Percentiles rank a stretch among this genome's conserved stretches.
phyloP scores from a whole-genome alignment of 345 rosid species.

The Gossypium raimondii region DNA sequence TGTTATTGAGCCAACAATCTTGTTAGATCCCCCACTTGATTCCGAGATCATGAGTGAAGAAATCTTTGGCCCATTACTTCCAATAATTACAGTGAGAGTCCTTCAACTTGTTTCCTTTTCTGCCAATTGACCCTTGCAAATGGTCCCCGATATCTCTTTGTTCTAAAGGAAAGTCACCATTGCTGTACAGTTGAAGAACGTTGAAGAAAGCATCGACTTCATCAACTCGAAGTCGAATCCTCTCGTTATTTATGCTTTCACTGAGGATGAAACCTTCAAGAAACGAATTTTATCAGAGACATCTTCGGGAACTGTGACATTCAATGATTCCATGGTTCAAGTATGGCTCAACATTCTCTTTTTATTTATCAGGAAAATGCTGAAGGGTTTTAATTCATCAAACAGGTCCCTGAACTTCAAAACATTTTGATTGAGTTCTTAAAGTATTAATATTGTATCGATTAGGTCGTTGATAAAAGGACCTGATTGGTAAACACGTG shows the following conservation, averaged over 20 bases:
- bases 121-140: background rate
- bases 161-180: background rate
- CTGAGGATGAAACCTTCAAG: slow-evolving; percentile 49
- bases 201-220: slow-evolving; percentile 51
- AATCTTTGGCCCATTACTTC: slow-evolving; percentile 69
- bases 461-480: background rate
- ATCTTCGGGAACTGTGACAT: slow-evolving; percentile 69
- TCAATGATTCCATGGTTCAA: slow-evolving; percentile 69
- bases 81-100: slow-evolving; percentile 49
- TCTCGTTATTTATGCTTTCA: slow-evolving; percentile 49
- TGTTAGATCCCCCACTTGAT: slow-evolving; percentile 66
- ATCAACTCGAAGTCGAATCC: slow-evolving; percentile 56
- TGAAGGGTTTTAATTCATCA: background rate
- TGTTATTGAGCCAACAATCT: slow-evolving; percentile 61
- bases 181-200: slow-evolving; percentile 41
- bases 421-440: background rate
- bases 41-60: slow-evolving; percentile 60
- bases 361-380: background rate
- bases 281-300: slow-evolving; percentile 52
- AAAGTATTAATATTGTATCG: background rate
- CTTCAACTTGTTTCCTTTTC: slow-evolving; percentile 4
- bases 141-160: background rate
- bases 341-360: slow-evolving; percentile 24
- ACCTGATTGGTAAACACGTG: background rate
- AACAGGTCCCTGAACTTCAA: no score